Percentiles rank a stretch among this genome's conserved stretches.
Conservation (phyloP, 305 asterid species). For the Solanum hybrid region DNA sequence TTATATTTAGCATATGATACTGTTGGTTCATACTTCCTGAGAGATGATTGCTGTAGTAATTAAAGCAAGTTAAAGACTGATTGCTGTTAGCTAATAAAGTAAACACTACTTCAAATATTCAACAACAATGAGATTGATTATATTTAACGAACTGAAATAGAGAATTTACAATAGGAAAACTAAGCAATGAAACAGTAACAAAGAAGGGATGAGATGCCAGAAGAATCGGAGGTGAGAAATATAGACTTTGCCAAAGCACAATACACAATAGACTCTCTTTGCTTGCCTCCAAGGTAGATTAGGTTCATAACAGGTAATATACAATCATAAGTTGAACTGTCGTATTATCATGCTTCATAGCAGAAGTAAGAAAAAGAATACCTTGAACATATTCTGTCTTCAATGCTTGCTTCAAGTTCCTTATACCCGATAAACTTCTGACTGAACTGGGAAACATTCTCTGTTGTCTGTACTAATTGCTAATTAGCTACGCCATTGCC, state of each 20-base stretch:
- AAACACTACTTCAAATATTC: not conserved
- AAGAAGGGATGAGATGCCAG: not conserved
- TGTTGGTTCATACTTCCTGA: not conserved
- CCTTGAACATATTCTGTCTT: not conserved
- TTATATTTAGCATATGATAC: not conserved
- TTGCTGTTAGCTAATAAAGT: not conserved
- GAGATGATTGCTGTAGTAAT: not conserved
- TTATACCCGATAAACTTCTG: not conserved
- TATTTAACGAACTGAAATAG: not conserved
- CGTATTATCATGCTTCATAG: not conserved
- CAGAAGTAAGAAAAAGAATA: not conserved
- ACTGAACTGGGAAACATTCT: not conserved
- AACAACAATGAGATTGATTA: not conserved
- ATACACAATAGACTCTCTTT: not conserved
- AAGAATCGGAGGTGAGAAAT: not conserved
- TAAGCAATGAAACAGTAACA: not conserved
- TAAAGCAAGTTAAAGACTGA: not conserved
- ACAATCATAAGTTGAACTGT: not conserved
- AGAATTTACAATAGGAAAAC: not conserved
- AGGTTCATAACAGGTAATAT: not conserved
- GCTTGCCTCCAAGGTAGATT: not conserved
- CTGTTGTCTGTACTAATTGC: not conserved
- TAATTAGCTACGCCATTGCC: not conserved
- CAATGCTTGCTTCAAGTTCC: not conserved
- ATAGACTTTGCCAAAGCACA: not conserved